Base-by-base conservation (phyloP, 306 rosid genomes). In the Hylodesmum podocarpum region DNA sequence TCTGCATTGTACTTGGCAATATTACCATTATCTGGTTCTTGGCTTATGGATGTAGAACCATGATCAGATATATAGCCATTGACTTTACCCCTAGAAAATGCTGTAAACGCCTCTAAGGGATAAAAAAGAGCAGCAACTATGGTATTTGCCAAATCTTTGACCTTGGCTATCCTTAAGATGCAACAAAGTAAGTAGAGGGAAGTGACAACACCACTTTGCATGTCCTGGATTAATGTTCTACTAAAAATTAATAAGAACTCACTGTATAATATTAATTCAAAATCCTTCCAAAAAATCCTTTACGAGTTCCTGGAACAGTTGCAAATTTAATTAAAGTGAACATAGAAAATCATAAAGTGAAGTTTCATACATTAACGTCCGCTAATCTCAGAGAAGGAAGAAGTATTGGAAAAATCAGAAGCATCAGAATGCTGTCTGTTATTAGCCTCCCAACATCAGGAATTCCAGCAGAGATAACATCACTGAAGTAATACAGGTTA, bases 381-480 rank as follows among this genome's bases (percentile, higher is more conserved):
- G 73, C 83, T 64, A 72, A 61, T 78, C 89, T 85, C 51, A 94
- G 83, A 43, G 97, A 90, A 68, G 98, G 98, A 81, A 94, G 93
- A 82, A 94, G 89, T 79, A 91, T 53, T 14, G 97, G 96, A 78
- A 94, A 90, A 72, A 94, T 87, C 89, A 91, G 83, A 87, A 84
- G 88, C 87, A 68, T 84, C 93, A 91, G 74, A 63, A 94, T 80
- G 80, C 88, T 85, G 83, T 94, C 96, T 37, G 98, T 87, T 77
- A 94, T 91, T 78, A 91, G 72, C 79, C 80, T 85, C 82, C 91
- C 98, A 76, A 94, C 96, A 75, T 90, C 98, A 70, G 94, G 95
- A 83, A 91, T 94, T 70, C 98, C 98, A 6, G 98, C 97, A 72
- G 98, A 94, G 81, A 91, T 76, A 72, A 91, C 80, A 73, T 94